Evolutionary conservation across 2,329 filamentous ascomycete genomes (phyloP).

Genomic region (Pestalotiopsis sp.): DNA sequence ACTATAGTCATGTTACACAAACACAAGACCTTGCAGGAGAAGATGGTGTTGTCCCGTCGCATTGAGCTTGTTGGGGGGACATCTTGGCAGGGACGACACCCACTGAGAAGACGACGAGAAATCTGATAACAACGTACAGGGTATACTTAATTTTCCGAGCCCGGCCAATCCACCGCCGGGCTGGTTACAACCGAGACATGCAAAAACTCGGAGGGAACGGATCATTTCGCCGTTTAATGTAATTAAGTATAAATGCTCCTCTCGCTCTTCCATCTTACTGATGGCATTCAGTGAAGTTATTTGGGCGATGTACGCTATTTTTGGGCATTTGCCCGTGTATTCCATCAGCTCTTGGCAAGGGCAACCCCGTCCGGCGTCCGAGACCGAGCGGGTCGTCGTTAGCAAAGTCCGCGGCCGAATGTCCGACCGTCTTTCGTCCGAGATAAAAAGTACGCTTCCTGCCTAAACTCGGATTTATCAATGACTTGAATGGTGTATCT

Average conservation of each 20-base stretch:
- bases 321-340: background rate
- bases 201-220: background rate
- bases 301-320: background rate
- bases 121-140: slow-evolving; percentile 3
- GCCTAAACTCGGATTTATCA: background rate
- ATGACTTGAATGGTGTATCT: background rate
- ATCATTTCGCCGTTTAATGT: background rate
- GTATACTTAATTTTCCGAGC: background rate
- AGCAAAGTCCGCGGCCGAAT: background rate
- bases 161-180: background rate
- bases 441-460: background rate
- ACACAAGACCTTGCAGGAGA: background rate
- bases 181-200: background rate
- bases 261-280: background rate
- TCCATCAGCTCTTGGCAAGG: background rate
- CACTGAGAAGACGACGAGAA: background rate
- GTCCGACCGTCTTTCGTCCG: background rate
- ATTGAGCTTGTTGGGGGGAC: background rate
- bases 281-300: background rate
- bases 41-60: background rate
- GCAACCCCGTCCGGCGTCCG: background rate
- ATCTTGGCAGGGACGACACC: background rate
- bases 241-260: background rate
- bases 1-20: too few species aligned
- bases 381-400: background rate